Evolutionary conservation across 192 early-diverging fungal genomes (phyloP).

Genomic region (Backusella psychrophila): DNA sequence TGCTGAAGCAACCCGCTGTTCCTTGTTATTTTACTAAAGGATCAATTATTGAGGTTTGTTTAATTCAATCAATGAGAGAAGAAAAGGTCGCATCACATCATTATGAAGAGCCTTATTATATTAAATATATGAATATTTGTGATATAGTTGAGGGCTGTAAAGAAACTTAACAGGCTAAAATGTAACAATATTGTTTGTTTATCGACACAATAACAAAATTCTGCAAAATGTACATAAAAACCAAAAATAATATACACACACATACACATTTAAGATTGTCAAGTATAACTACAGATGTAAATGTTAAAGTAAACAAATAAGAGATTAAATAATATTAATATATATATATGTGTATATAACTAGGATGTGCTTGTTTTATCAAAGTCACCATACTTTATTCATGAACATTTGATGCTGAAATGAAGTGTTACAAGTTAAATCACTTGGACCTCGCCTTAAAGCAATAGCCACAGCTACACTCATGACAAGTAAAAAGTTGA

Average conservation of each 20-base stretch:
- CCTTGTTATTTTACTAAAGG: no score
- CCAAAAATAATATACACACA: background rate
- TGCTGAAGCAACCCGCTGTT: no score
- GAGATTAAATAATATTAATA: no score
- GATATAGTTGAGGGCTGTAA: background rate
- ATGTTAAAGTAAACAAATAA: background rate
- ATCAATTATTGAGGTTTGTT: no score
- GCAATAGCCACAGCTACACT: background rate
- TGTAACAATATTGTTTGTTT: background rate
- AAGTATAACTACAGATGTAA: background rate
- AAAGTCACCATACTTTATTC: background rate
- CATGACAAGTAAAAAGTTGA: conserved; percentile 2
- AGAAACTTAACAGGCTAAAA: background rate
- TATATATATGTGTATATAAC: no score
- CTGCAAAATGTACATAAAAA: background rate
- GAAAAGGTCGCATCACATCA: no score
- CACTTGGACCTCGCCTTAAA: background rate
- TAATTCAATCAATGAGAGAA: no score
- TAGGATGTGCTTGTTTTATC: background rate
- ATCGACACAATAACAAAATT: background rate
- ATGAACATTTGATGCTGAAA: background rate
- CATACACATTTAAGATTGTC: background rate
- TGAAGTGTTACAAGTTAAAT: background rate
- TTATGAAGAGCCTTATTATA: no score
- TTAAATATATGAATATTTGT: background rate